Evolutionary conservation across 73 alveolate genomes (phyloP), one percentile per base, ranked within the genome.

Genomic region (Paraurostyla sp.): DNA sequence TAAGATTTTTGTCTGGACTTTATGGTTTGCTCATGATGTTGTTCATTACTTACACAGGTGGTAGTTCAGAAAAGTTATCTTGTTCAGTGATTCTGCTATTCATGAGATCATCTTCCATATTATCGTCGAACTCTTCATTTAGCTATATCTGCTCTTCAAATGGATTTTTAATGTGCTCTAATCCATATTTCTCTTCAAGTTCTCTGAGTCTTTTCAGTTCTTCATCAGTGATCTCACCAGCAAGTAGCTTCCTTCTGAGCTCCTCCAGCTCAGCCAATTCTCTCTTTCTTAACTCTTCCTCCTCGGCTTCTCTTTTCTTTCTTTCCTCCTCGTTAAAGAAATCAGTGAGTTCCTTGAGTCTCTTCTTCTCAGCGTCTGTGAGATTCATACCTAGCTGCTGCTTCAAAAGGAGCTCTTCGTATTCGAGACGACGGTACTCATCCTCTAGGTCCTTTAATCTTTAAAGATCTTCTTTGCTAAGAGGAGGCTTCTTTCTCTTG

Each of bases 191-290:
- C 3, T 59, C 84, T 69, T 69, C 84, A 2, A 69, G 62, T 42
- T 69, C 84, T 69, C 84, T 38, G 40, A 69, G 42, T 69, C 84
- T 69, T 69, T 62, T 69, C 36, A 69, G 38, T 43, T 69, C 84
- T 6, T 69, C 84, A 18, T 69, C 84, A 69, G 65, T 69, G 2
- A 69, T 43, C 7, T 40, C 35, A n/a, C 84, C 65, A 69, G 20
- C 84, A 2, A 27, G 7, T 27, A 38, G 18, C 41, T 69, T 41
- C 63, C 35, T 69, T 40, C 25, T 11, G 15, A 69, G 62, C 2
- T 27, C 59, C 49, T 60, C 78, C 9, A 69, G 42, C 62, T 69
- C 84, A 69, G 59, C 84, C 35, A 69, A 41, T 36, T 69, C 62
- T 23, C 13, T 46, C 57, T 15, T n/a, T n/a, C n/a, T n/a, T n/a